Conservation (phyloP, 176 grass and related monocot species). For the Oropetium thomaeum region DNA sequence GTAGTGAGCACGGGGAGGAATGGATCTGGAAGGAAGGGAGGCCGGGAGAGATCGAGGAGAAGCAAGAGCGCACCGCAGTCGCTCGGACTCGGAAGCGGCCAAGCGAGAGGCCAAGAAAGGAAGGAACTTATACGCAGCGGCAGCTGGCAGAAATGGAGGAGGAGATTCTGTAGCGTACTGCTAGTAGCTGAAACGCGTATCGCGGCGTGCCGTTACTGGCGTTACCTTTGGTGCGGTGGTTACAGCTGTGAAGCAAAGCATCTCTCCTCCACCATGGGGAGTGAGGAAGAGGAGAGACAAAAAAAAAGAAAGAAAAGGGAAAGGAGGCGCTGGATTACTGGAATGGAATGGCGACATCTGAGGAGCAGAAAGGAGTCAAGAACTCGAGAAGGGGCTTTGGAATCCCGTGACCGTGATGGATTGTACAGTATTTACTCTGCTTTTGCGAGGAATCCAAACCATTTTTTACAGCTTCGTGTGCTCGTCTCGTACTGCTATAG, state of each 20-base stretch:
- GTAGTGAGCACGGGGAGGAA: neutral
- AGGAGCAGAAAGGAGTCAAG: neutral
- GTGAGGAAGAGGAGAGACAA: neutral
- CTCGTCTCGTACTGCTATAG: neutral
- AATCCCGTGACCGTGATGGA: slow-evolving; percentile 7
- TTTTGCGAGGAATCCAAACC: neutral
- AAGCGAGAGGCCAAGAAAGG: slow-evolving; percentile 35
- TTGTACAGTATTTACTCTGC: slow-evolving; percentile 28
- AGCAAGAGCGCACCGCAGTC: slow-evolving; percentile 3
- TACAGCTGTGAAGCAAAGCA: slow-evolving; percentile 32
- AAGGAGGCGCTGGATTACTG: neutral
- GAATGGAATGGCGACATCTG: neutral
- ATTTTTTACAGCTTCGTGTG: neutral
- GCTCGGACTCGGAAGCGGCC: too few species aligned
- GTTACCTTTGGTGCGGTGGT: neutral
- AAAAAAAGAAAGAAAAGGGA: neutral
- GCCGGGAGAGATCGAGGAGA: neutral
- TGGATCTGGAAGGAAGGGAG: slow-evolving; percentile 47
- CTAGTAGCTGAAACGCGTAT: neutral
- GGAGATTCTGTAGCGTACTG: slow-evolving; percentile 17
- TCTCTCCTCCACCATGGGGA: neutral
- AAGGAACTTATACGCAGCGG: slow-evolving; percentile 44
- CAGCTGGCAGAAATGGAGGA: slow-evolving; percentile 34
- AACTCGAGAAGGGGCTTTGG: neutral
- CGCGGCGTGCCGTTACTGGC: neutral